These are phyloP conservation scores for Simmondsia chinensis DNA, from an alignment of 148 eudicot genomes.

Conservation along the genomic window DNA sequence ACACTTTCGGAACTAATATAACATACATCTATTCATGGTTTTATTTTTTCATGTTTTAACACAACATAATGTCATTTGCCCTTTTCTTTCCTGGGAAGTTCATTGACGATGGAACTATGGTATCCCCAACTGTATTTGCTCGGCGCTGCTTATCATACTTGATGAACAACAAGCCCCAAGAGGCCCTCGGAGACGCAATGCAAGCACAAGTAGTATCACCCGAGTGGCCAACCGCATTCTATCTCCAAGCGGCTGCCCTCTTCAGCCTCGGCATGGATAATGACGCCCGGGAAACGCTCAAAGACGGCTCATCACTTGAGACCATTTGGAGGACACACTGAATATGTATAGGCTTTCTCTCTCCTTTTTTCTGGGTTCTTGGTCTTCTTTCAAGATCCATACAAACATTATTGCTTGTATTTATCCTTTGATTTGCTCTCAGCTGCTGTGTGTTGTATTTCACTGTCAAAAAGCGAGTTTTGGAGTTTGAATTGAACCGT, in stretches of 20 bases:
- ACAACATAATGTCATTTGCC: neutral
- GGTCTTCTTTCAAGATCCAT: slow-evolving; percentile 7
- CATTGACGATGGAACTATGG: slow-evolving; percentile 50
- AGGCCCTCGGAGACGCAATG: slow-evolving; percentile 76
- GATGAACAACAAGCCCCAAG: slow-evolving; percentile 62
- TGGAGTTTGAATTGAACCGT: too few relatives aligned
- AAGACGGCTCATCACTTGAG: slow-evolving; percentile 57
- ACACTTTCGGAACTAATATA: too few relatives aligned
- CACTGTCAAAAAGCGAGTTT: too few relatives aligned
- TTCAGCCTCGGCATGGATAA: slow-evolving; percentile 70
- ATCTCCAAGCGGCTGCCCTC: slow-evolving; percentile 76
- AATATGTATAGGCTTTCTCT: slow-evolving; percentile 20
- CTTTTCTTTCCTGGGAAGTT: slow-evolving; percentile 24
- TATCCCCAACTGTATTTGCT: slow-evolving; percentile 61
- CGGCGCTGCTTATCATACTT: slow-evolving; percentile 58
- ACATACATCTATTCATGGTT: too few relatives aligned
- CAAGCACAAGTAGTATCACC: slow-evolving; percentile 70
- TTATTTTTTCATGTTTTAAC: neutral
- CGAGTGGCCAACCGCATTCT: slow-evolving; percentile 68
- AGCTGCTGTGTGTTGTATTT: slow-evolving; percentile 16
- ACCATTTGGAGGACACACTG: slow-evolving; percentile 32
- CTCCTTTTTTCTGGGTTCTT: slow-evolving; percentile 3
- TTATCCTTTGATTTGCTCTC: neutral
- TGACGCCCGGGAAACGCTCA: slow-evolving; percentile 61
- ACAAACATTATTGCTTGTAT: slow-evolving; percentile 20